phyloP scores from a whole-genome alignment of 495 filamentous ascomycete genomes.

The Aspergillus affinis region DNA sequence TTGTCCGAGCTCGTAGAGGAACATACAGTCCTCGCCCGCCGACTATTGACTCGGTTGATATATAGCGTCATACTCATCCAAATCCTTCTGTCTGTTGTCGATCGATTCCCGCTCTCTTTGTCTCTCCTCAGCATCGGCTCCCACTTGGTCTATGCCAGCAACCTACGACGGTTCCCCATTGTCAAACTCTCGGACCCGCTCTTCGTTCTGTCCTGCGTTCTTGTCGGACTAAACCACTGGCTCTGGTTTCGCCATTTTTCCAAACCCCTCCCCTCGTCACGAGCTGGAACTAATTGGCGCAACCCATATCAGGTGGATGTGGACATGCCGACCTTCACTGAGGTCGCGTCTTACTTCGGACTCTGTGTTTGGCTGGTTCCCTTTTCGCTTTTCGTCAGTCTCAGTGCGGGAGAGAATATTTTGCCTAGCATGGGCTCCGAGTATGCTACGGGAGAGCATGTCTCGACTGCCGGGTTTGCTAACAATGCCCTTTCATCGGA shows the following conservation, averaged over 20 bases:
- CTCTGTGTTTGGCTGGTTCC: constrained; percentile 96
- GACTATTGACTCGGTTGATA: constrained; percentile 78
- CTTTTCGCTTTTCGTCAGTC: constrained; percentile 89
- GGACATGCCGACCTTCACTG: constrained; percentile 80
- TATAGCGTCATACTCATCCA: constrained; percentile 79
- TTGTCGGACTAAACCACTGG: constrained; percentile 92
- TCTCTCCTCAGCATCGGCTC: constrained; percentile 75
- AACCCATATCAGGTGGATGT: constrained; percentile 57
- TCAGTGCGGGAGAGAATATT: constrained; percentile 92
- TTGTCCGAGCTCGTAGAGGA: constrained; percentile 97
- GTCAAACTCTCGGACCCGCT: constrained; percentile 87
- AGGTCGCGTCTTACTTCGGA: constrained; percentile 95
- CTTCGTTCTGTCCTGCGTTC: constrained; percentile 79
- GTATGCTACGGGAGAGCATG: constrained; percentile 59
- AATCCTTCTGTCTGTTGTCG: constrained; percentile 70
- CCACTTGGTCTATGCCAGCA: constrained; percentile 86
- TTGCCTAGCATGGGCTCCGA: constrained; percentile 80
- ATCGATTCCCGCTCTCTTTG: constrained; percentile 76
- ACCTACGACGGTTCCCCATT: constrained; percentile 81
- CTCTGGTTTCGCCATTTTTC: constrained; percentile 97
- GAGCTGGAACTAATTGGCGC: constrained; percentile 37
- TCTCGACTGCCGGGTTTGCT: constrained; percentile 41
- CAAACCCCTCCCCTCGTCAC: constrained; percentile 38
- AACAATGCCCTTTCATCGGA: constrained; percentile 38
- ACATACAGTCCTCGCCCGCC: constrained; percentile 89